Percentiles rank a stretch among this genome's conserved stretches.
Conservation (phyloP, 106 monocot species). For the Dioscorea zingiberensis region DNA sequence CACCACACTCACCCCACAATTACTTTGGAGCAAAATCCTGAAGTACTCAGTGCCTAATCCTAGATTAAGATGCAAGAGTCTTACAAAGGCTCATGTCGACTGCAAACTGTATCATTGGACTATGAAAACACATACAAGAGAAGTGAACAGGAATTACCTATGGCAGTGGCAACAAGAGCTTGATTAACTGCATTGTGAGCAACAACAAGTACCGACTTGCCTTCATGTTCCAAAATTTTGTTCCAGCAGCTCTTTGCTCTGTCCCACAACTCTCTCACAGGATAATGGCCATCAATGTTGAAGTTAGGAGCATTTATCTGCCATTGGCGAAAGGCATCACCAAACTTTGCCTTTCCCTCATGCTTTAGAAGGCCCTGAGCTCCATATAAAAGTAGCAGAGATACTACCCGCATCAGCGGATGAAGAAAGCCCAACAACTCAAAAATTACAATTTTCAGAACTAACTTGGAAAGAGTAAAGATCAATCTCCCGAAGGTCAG, state of each 20-base stretch:
- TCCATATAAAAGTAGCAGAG: neutral
- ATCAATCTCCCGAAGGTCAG: slow-evolving; percentile 88
- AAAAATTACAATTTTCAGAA: neutral
- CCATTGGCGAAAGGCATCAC: slow-evolving; percentile 56
- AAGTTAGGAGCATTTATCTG: slow-evolving; percentile 87
- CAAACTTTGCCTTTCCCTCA: slow-evolving; percentile 77
- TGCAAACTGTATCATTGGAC: too few species aligned
- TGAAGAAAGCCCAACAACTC: too few species aligned
- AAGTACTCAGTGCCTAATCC: slow-evolving; percentile 81
- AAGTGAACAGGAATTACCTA: slow-evolving; percentile 32
- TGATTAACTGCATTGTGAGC: slow-evolving; percentile 98
- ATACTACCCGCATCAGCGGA: too few species aligned
- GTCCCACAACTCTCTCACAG: slow-evolving; percentile 84
- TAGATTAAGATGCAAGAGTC: slow-evolving; percentile 13
- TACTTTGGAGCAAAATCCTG: slow-evolving; percentile 81
- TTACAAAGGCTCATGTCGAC: too few species aligned
- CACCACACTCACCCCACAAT: slow-evolving; percentile 87
- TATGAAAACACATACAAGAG: neutral
- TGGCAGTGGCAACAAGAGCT: slow-evolving; percentile 79
- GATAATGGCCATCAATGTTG: slow-evolving; percentile 84
- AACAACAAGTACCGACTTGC: slow-evolving; percentile 87
- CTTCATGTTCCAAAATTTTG: slow-evolving; percentile 65
- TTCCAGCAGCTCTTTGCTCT: slow-evolving; percentile 70
- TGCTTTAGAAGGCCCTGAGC: slow-evolving; percentile 79
- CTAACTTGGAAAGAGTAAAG: slow-evolving; percentile 93